Evolutionary conservation across 441 rosid genomes (phyloP).

Genomic region (Breynia disticha): DNA sequence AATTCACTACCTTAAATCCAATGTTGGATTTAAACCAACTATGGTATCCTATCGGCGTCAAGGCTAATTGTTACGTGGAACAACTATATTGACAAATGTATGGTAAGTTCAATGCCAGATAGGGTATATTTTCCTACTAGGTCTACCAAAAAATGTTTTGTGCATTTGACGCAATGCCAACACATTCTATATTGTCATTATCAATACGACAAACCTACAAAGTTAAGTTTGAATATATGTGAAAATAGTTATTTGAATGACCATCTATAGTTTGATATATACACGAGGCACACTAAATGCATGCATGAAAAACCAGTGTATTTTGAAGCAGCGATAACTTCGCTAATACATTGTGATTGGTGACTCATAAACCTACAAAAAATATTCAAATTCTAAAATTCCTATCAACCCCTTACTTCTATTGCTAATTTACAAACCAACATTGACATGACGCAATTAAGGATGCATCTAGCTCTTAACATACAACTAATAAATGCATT

Average conservation of each 20-base stretch:
- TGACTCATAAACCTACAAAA: not conserved
- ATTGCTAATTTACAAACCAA: not conserved
- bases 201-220: slow-evolving; percentile 2
- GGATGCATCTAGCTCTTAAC: not conserved
- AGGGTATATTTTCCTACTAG: slow-evolving; percentile 4
- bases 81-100: slow-evolving; percentile 21
- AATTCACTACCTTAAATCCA: not conserved
- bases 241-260: not conserved
- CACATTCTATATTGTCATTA: not conserved
- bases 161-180: slow-evolving; percentile 1
- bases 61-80: slow-evolving; percentile 11
- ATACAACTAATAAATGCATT: not conserved
- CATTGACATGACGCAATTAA: not conserved
- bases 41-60: slow-evolving; percentile 8
- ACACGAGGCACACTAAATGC: not conserved
- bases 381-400: not conserved
- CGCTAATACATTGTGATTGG: not conserved
- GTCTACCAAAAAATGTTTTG: not conserved
- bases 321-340: not conserved
- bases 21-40: slow-evolving; percentile 7
- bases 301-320: not conserved
- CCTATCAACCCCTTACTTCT: not conserved
- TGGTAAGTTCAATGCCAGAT: slow-evolving; percentile 11
- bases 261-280: not conserved
- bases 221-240: slow-evolving; percentile 1